Evolutionary conservation across 352 stramenopile species (phyloP).

Genomic region (Globisporangium nunn): DNA sequence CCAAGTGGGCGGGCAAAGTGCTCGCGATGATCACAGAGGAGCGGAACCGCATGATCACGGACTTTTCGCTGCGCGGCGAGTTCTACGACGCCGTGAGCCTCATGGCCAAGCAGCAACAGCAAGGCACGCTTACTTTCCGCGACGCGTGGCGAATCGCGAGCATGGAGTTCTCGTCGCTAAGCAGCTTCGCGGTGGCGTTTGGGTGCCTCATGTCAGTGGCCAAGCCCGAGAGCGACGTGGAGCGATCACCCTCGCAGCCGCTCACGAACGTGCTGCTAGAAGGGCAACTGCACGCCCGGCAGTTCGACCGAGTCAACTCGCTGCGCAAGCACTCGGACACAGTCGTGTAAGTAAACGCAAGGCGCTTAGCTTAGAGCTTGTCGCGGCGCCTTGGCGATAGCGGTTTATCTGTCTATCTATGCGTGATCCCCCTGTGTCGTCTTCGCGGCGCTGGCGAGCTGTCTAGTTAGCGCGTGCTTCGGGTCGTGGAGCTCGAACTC

Average conservation of each 20-base stretch:
- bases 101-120: slow-evolving; percentile 31
- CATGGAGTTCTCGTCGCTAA: slow-evolving; percentile 32
- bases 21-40: slow-evolving; percentile 49
- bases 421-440: neutral
- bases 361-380: no score
- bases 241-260: neutral
- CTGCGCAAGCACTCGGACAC: slow-evolving; percentile 32
- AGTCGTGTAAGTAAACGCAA: slow-evolving; percentile 16
- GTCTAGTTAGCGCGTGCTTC: slow-evolving; percentile 35
- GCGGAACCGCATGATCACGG: slow-evolving; percentile 41
- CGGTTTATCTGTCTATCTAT: neutral
- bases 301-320: slow-evolving; percentile 27
- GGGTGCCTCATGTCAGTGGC: slow-evolving; percentile 25
- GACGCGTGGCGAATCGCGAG: slow-evolving; percentile 30
- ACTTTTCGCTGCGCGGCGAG: slow-evolving; percentile 26
- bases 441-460: slow-evolving; percentile 14
- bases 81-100: slow-evolving; percentile 34
- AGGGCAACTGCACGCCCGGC: slow-evolving; percentile 25
- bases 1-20: slow-evolving; percentile 40
- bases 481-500: slow-evolving; percentile 47
- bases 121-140: slow-evolving; percentile 17
- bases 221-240: slow-evolving; percentile 15
- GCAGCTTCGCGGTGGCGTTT: slow-evolving; percentile 33
- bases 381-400: neutral
- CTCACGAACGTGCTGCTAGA: slow-evolving; percentile 30